Percentiles rank a stretch among this genome's conserved stretches.
Evolutionary conservation across 1,139 yeast species (phyloP).

Genomic region (Suhomyces chickasaworum): DNA sequence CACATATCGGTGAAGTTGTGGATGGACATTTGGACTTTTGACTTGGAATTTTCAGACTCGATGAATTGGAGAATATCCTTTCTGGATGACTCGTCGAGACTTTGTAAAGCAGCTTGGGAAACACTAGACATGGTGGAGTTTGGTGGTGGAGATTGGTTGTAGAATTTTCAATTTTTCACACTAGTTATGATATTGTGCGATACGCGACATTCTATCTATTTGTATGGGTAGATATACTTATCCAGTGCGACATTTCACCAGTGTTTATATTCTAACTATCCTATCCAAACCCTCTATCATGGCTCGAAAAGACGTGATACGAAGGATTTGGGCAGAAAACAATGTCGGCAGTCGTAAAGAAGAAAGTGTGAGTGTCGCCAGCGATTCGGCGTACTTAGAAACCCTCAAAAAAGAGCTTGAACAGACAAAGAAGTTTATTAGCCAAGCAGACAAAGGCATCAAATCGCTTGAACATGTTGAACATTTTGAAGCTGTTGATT

Average conservation of each 20-base stretch:
- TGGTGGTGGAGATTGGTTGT: slow-evolving; percentile 20
- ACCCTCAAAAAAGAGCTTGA: slow-evolving; percentile 33
- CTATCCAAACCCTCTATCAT: neutral
- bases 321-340: neutral
- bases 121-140: slow-evolving; percentile 59
- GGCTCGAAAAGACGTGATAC: slow-evolving; percentile 7
- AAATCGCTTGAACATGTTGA: slow-evolving; percentile 13
- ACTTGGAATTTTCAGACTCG: slow-evolving; percentile 82
- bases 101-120: slow-evolving; percentile 60
- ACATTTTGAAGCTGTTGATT: too few relatives aligned
- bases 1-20: slow-evolving; percentile 89
- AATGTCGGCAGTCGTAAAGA: neutral
- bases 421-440: slow-evolving; percentile 27
- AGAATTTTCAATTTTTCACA: slow-evolving; percentile 5
- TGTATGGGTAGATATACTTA: too few relatives aligned
- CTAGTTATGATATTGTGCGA: neutral
- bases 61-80: slow-evolving; percentile 75
- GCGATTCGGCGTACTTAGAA: slow-evolving; percentile 23
- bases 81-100: slow-evolving; percentile 69
- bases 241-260: slow-evolving; percentile 10
- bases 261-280: too few relatives aligned
- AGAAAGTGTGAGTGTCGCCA: neutral
- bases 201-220: slow-evolving; percentile 7
- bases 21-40: slow-evolving; percentile 83
- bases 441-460: slow-evolving; percentile 35